Base-by-base conservation (phyloP, 148 eudicot species). In the Silene uniflora region DNA sequence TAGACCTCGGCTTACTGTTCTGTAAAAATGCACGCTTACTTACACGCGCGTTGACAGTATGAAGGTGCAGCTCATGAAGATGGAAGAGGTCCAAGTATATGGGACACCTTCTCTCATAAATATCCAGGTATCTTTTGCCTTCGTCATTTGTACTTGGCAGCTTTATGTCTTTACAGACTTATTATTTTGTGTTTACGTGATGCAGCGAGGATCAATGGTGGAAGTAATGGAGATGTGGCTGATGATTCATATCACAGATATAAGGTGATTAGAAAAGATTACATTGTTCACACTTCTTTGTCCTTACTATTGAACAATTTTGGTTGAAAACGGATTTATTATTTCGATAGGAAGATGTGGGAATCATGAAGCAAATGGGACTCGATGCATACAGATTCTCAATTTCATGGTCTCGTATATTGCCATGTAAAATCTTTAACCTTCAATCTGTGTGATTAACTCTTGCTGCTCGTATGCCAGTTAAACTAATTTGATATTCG, bases 1-100 rank as follows among this genome's bases (percentile, higher is more conserved):
- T 32, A 2, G 35, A 32, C 35, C 35, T 32, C 35, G 35, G 35
- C 14, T 49, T 49, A 49, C 54, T 59, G 62, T 6, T 18, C 19
- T 56, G 19, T 47, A 47, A 12, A 47, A 18, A 56, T 56, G 19
- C 9, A n/a, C 9, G 54, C 6, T 69, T 25, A 19, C 32, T 5
- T 6, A 12, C 54, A 13, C 14, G 14, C 54, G 10, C 54, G 14
- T 56, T 24, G 1, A 46, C 29, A 84, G 86, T 84, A 70, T 71
- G 86, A 84, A 77, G 86, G 86, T 49, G 86, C 76, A 66, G 86
- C 86, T 19, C 17, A 8, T 66, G 74, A 71, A 71, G 83, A 74
- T 74, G 83, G 86, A 44, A 84, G 32, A 65, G 81, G 83, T 24
- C 23, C 22, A 2, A 84, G 81, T 62, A 84, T 74, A 69, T 84